A percentile compares a stretch with the other conserved stretches of the same genome.
Evolutionary conservation across 345 rosid species (phyloP).

Genomic region (Combretum micranthum): DNA sequence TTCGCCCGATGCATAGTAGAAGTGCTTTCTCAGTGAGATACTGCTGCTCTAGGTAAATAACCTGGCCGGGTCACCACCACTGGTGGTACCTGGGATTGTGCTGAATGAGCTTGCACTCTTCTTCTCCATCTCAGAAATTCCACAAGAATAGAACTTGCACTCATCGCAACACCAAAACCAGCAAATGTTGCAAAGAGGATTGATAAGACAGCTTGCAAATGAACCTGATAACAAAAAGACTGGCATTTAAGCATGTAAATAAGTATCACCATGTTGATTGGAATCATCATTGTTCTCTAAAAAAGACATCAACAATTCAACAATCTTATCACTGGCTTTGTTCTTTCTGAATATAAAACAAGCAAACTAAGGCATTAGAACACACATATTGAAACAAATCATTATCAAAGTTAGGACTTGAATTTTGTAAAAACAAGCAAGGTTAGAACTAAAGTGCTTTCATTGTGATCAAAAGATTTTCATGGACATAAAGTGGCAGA

Average conservation of each 20-base stretch:
- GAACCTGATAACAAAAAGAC: conserved; percentile 32
- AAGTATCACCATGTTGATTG: neutral
- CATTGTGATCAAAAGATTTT: too few species aligned
- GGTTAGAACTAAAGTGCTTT: too few species aligned
- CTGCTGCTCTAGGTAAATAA: conserved; percentile 20
- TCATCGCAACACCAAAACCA: conserved; percentile 79
- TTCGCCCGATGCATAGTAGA: neutral
- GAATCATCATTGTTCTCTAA: neutral
- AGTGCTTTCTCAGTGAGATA: conserved; percentile 10
- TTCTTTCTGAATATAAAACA: too few species aligned
- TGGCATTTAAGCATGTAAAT: neutral
- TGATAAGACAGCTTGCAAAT: conserved; percentile 63
- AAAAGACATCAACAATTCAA: neutral
- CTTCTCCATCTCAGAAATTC: conserved; percentile 78
- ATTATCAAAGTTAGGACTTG: too few species aligned
- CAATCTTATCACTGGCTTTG: too few species aligned
- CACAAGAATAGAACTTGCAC: conserved; percentile 67
- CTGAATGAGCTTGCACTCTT: conserved; percentile 30
- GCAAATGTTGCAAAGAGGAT: conserved; percentile 74
- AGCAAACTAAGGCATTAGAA: too few species aligned
- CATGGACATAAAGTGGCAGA: neutral
- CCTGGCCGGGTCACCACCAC: conserved; percentile 17
- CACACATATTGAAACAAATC: too few species aligned
- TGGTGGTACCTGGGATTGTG: conserved; percentile 12
- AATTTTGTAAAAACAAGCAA: too few species aligned